Evolutionary conservation across 2,329 filamentous ascomycete species (phyloP), one percentile per base, ranked within the genome.

Genomic region (Rhynchosporium agropyri): DNA sequence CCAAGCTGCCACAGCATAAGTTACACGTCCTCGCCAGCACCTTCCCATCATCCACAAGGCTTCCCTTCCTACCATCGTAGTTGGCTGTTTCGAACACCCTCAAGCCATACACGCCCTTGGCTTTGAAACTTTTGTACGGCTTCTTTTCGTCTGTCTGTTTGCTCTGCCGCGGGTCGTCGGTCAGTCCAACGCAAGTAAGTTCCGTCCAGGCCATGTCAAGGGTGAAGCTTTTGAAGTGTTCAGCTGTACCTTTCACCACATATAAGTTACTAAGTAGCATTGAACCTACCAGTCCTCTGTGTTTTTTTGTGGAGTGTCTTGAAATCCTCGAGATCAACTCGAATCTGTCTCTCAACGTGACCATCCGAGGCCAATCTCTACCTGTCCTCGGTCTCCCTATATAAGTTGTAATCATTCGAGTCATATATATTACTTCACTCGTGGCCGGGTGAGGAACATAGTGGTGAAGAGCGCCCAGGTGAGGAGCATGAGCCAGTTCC

Each of bases 241-340:
- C 51, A 54, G 51, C 51, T 54, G 51, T 33, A 40, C 33, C 51
- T 54, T 53, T 54, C 33, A 54, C 51, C 51, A 10, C 48, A 51
- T 26, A 20, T 20, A 20, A 20, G 20, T 20, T 20, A 20, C 20
- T 1, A 20, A 20, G 20, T 20, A 20, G 20, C 20, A 20, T 20
- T 20, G 20, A 20, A 20, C 20, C 20, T 20, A 20, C 20, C 20
- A 20, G 20, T 20, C 49, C 36, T 29, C 49, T 51, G 29, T 51
- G 29, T 31, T 53, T 33, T 38, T 53, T 53, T 26, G 50, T 53
- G 50, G 50, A 46, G 42, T 43, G 42, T 13, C 5, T 13, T 43
- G 42, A 36, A 9, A 36, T 29, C 36, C 29, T 6, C 29, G 31
- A 8, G 15, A 6, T 53, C 13, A n/a, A 53, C 29, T 38, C 15